Base-by-base conservation (phyloP, 768 basidiomycete genomes). In the Lenzites betulinus region DNA sequence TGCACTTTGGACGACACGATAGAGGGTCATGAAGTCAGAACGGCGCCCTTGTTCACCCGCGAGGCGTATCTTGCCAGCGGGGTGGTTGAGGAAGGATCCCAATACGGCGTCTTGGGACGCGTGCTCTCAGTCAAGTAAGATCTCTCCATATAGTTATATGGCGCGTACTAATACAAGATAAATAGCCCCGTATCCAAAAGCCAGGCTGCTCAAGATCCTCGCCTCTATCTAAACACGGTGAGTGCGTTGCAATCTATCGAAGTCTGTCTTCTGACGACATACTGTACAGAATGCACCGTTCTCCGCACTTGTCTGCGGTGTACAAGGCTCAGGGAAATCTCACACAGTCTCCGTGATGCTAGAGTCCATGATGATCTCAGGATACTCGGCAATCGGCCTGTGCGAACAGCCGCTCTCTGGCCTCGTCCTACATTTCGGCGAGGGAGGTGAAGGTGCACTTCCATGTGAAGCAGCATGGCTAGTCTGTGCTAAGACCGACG, bases 281-380 rank as follows among this genome's bases (percentile, higher is more conserved):
- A 5, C 9, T 25, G 33, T 12, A 16, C 59, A 89, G 89, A 90
- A 89, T 67, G 79, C 89, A 0, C 89, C 89, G 0, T 87, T 89
- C 66, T 90, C 89, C 0, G 85, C 88, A 0, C 66, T 90, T 16
- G 81, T 90, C 3, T 91, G 89, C 53, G 89, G 89, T 0, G 88
- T 89, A 0, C 89, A 90, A 74, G 88, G 89, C 0, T 86, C 88
- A 0, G 89, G 89, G 11, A 90, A 91, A 66, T 89, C 87, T 0
- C 89, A 91, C 51, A 89, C 87, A 0, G 82, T 89, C 3, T 84
- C 88, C 0, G 81, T 87, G 0, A 75, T 91, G 7, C 67, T 91
- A 0, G 90, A 91, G 68, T 86, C 77, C 60, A 87, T 90, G 84
- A 74, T 90, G 11, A 81, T 90, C n/a, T 64, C 85, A 0, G 72